phyloP scores from a whole-genome alignment of 306 rosid genomes.

The Castanea crenata region DNA sequence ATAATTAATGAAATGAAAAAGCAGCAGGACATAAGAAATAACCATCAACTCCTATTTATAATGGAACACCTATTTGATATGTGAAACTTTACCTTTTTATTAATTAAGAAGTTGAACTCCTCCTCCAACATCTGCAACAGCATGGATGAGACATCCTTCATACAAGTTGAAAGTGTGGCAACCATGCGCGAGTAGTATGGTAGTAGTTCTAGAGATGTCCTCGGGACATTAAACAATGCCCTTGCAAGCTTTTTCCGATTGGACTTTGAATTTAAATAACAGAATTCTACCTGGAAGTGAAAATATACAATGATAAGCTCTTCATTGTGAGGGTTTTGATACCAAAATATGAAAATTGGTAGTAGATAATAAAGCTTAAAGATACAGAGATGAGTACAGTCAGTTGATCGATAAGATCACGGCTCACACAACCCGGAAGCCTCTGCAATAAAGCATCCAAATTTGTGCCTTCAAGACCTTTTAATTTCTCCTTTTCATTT shows the following conservation, averaged over 20 bases:
- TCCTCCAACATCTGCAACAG: conserved; percentile 92
- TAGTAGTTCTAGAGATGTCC: conserved; percentile 91
- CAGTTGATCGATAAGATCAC: conserved; percentile 96
- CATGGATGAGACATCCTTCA: conserved; percentile 92
- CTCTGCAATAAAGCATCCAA: conserved; percentile 96
- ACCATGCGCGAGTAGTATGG: conserved; percentile 97
- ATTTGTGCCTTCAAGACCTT: conserved; percentile 85
- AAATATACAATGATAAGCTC: conserved; percentile 12
- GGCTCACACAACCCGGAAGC: conserved; percentile 98
- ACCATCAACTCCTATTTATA: background rate
- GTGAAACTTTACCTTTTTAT: conserved; percentile 73
- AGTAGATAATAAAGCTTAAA: conserved; percentile 14
- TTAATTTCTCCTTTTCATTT: conserved; percentile 85
- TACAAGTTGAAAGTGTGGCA: conserved; percentile 92
- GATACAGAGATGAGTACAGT: conserved; percentile 56
- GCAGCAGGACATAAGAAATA: background rate
- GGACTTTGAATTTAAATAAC: conserved; percentile 92
- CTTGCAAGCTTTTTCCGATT: conserved; percentile 90
- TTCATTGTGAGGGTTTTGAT: conserved; percentile 11
- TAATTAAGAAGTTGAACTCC: conserved; percentile 91
- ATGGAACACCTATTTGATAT: background rate
- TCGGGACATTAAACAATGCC: conserved; percentile 93
- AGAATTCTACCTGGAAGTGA: conserved; percentile 82
- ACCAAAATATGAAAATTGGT: conserved; percentile 10
- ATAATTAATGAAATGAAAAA: background rate